These are phyloP conservation scores for Gypsophila paniculata DNA, from an alignment of 179 eudicot species.

Conservation along the genomic window DNA sequence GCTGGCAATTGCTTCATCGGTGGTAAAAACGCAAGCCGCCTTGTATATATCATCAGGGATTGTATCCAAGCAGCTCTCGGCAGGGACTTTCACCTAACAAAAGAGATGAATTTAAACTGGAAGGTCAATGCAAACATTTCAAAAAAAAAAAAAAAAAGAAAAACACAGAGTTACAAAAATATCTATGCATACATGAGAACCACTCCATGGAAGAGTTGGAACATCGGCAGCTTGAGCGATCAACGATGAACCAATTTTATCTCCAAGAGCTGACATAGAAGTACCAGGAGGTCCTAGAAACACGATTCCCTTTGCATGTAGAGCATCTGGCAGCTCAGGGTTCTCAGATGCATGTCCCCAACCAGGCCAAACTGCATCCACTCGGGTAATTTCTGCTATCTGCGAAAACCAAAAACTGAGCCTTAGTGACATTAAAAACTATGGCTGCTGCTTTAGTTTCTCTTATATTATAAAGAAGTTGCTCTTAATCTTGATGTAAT, in stretches of 20 bases:
- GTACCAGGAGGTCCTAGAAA: conserved; percentile 90
- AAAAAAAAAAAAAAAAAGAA: too few relatives aligned
- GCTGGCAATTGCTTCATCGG: conserved; percentile 93
- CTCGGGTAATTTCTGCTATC: conserved; percentile 96
- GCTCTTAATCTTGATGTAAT: too few relatives aligned
- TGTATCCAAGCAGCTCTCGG: conserved; percentile 70
- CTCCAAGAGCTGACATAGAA: conserved; percentile 97
- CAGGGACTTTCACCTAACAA: conserved; percentile 71
- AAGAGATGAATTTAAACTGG: background rate
- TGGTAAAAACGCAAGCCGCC: conserved; percentile 82
- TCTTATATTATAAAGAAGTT: too few relatives aligned
- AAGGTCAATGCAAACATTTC: too few relatives aligned
- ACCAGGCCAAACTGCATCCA: conserved; percentile 99
- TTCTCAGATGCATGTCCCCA: conserved; percentile 99
- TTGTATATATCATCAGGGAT: conserved; percentile 83
- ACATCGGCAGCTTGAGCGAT: conserved; percentile 99
- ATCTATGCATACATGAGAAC: conserved; percentile 66
- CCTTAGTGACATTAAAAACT: background rate
- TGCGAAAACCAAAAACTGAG: conserved; percentile 24
- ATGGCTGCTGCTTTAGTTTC: background rate
- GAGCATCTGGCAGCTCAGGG: conserved; percentile 95
- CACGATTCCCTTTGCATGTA: conserved; percentile 73
- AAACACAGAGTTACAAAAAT: background rate
- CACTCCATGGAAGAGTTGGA: conserved; percentile 99
- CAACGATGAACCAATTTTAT: conserved; percentile 95